These are phyloP conservation scores for Phaseolus lunatus DNA, from an alignment of 306 rosid genomes.

Conservation along the genomic window DNA sequence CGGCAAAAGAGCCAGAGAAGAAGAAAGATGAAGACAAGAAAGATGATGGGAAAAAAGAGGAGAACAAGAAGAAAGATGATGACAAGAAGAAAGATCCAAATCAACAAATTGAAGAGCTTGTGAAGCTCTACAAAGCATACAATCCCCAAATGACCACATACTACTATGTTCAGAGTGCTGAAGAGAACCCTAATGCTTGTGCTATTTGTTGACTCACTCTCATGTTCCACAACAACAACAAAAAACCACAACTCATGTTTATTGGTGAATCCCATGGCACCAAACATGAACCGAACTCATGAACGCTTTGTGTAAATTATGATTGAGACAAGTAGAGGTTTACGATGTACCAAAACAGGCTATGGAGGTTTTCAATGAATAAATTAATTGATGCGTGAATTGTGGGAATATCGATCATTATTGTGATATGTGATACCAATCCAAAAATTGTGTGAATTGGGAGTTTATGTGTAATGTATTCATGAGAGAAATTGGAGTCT, in stretches of 20 bases:
- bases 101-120: slow-evolving; percentile 63
- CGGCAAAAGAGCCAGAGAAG: slow-evolving; percentile 79
- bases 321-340: background rate
- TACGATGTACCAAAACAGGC: slow-evolving; percentile 31
- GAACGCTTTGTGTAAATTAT: slow-evolving; percentile 36
- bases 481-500: background rate
- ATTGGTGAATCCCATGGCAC: slow-evolving; percentile 17
- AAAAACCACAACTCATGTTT: background rate
- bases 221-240: background rate
- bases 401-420: background rate
- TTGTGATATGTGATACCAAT: background rate
- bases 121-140: slow-evolving; percentile 45
- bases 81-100: slow-evolving; percentile 51
- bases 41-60: slow-evolving; percentile 49
- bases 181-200: slow-evolving; percentile 81
- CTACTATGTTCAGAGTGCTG: slow-evolving; percentile 59
- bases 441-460: background rate
- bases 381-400: slow-evolving; percentile 6
- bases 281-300: background rate
- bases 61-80: slow-evolving; percentile 42
- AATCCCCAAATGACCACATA: slow-evolving; percentile 57
- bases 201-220: slow-evolving; percentile 56
- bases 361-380: slow-evolving; percentile 24
- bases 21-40: slow-evolving; percentile 60
- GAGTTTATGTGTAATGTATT: slow-evolving; percentile 10